Evolutionary conservation across 495 filamentous ascomycete genomes (phyloP), one percentile per base, ranked within the genome.

Genomic region (Ascobolus immersus): DNA sequence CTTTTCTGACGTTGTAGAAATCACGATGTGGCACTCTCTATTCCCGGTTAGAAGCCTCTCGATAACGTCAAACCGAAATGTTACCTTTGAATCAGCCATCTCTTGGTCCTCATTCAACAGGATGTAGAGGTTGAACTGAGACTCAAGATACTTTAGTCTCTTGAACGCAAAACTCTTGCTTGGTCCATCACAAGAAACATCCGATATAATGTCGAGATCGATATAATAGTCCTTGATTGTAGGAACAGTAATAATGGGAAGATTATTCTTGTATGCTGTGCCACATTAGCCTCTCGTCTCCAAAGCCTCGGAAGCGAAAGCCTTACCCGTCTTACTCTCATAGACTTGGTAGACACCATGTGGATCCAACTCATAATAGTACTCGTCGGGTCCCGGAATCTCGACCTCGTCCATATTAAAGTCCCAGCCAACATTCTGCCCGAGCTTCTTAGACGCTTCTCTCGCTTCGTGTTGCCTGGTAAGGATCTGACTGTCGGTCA

Each of bases 1-100:
- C 89, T 52, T 96, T 96, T 39, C 86, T 65, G 32, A 96, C 86
- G 47, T 96, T 96, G 56, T 96, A 96, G 47, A 96, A 96, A 53
- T 96, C 86, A 55, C 86, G 66, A 51, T 96, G 86, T 17, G 86
- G 86, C 7, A 94, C 89, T 47, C 69, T 77, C 47, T 49, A 32
- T 27, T 14, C 12, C 22, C n/a, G 8, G 19, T 19, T 32, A 19
- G 28, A 15, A 15, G 4, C 10, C 18, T 31, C 28, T 4, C 18
- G 14, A 17, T 17, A 10, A 15, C 9, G 4, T 17, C 28, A 31
- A 17, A 9, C 15, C 10, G n/a, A 15, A 17, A 3, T 31, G 2
- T 30, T 31, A 49, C 46, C 54, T 96, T 96, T 54, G 77, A 90
- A 61, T 94, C 89, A 33, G 86, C 82, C 40, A 86, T 81, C 52